Evolutionary conservation across 2,329 filamentous ascomycete genomes (phyloP), one percentile per base, ranked within the genome.

Genomic region (Lasiodiplodia gonubiensis): DNA sequence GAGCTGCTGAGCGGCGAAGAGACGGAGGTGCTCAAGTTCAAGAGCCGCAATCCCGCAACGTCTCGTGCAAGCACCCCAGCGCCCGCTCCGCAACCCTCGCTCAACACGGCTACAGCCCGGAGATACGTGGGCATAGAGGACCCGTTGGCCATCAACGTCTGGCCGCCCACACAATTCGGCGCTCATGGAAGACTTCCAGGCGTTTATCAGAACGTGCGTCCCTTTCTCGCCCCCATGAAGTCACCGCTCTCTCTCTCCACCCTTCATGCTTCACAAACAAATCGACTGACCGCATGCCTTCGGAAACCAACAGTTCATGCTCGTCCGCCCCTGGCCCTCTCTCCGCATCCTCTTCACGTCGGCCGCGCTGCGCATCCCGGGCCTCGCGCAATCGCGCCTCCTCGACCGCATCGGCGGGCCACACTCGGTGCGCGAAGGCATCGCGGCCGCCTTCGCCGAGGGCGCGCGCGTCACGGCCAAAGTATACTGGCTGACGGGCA

Each of bases 381-480:
- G 81, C 0, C 80, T 82, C 37, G 73, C 80, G 7, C 80, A 82
- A 70, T 81, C 79, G 2, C 79, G 76, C 46, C 80, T 83, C 68
- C 75, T 82, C 64, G 73, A 78, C 64, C 78, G 80, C 55, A 81
- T 83, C 61, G 80, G 80, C 23, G 84, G 84, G 39, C 83, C 82
- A 16, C 75, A 78, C 16, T 78, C 83, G 11, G 81, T 87, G 3
- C 82, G 84, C 18, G 80, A 84, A 23, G 82, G 85, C 66, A 77
- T 87, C 5, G 72, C 80, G 10, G 78, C 82, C n/a, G 89, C 90
- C 0, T 84, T 93, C 33, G 84, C 85, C 2, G 84, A 88, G 71
- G 90, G 90, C 0, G 85, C 87, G 39, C 88, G 89, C 61, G 87
- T 93, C n/a, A 93, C 90, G 1, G 89, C 89, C 7, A 91, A 91